Conservation (phyloP, 352 stramenopile species). For the Phytophthora kernoviae region DNA sequence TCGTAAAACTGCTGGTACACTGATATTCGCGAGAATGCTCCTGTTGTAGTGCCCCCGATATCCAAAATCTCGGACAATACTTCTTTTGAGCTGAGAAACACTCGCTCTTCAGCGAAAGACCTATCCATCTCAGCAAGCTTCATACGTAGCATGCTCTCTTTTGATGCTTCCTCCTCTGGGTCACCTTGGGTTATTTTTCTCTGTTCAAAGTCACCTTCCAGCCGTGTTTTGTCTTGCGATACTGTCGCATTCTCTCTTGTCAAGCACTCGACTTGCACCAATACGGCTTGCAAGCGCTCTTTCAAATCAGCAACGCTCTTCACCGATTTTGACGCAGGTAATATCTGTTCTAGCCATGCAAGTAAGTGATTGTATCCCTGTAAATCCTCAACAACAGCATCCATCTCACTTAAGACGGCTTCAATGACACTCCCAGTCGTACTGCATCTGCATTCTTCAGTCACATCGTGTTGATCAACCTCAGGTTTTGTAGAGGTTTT, state of each 20-base stretch:
- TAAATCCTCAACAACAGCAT: constrained; percentile 33
- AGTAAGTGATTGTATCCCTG: constrained; percentile 27
- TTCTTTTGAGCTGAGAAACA: constrained; percentile 18
- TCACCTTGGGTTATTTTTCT: constrained; percentile 25
- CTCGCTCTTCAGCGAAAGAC: constrained; percentile 18
- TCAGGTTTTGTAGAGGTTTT: background rate
- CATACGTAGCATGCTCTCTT: constrained; percentile 33
- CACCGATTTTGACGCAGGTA: constrained; percentile 39
- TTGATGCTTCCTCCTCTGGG: constrained; percentile 22
- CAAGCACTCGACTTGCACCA: constrained; percentile 40
- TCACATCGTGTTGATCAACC: constrained; percentile 3
- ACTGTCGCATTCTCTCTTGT: constrained; percentile 23
- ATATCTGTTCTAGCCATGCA: constrained; percentile 27
- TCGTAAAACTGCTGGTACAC: constrained; percentile 26
- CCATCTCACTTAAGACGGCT: constrained; percentile 25
- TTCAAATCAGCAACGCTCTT: constrained; percentile 31
- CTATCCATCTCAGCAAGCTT: constrained; percentile 20
- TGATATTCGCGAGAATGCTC: constrained; percentile 14
- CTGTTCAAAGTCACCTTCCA: constrained; percentile 20
- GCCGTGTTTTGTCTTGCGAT: constrained; percentile 15
- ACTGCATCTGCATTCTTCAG: background rate
- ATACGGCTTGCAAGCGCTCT: constrained; percentile 19
- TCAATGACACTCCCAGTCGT: constrained; percentile 8
- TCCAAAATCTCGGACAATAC: constrained; percentile 15
- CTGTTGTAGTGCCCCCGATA: background rate